Evolutionary conservation across 1,284 basidiomycete genomes (phyloP).

Genomic region (Pascua guehoae): DNA sequence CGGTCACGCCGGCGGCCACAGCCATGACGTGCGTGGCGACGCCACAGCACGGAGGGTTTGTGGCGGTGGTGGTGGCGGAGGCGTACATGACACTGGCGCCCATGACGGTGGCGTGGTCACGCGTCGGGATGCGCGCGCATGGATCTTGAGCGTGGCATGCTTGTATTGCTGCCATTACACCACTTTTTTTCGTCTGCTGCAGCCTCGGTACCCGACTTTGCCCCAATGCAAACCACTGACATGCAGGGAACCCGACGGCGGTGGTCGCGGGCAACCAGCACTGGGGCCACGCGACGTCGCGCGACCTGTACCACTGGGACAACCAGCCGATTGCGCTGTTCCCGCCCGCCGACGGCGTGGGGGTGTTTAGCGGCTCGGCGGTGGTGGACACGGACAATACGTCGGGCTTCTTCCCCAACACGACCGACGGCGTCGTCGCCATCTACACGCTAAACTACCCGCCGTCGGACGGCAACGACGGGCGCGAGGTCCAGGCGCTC

Average conservation of each 20-base stretch:
- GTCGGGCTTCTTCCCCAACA: conserved; percentile 38
- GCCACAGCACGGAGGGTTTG: no score
- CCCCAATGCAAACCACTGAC: conserved; percentile 19
- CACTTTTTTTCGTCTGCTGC: background rate
- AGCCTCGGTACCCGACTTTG: no score
- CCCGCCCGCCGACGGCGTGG: conserved; percentile 31
- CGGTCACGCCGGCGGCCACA: background rate
- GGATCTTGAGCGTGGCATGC: no score
- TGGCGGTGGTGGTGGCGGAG: no score
- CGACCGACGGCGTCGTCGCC: conserved; percentile 45
- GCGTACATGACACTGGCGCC: no score
- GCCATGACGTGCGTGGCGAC: no score
- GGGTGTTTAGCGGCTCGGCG: conserved; percentile 48
- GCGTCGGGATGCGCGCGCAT: no score
- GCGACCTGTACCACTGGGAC: conserved; percentile 50
- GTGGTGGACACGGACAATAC: conserved; percentile 52
- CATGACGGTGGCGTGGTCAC: no score
- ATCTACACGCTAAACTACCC: conserved; percentile 51
- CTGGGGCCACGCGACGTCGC: conserved; percentile 52
- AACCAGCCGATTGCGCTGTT: conserved; percentile 48
- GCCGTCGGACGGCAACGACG: conserved; percentile 23
- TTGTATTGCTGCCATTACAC: no score
- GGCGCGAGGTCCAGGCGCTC: conserved; percentile 34
- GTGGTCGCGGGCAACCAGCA: conserved; percentile 50
- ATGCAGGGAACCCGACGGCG: conserved; percentile 43